Base-by-base conservation (phyloP, 1,284 basidiomycete genomes). In the Naganishia sp. region DNA sequence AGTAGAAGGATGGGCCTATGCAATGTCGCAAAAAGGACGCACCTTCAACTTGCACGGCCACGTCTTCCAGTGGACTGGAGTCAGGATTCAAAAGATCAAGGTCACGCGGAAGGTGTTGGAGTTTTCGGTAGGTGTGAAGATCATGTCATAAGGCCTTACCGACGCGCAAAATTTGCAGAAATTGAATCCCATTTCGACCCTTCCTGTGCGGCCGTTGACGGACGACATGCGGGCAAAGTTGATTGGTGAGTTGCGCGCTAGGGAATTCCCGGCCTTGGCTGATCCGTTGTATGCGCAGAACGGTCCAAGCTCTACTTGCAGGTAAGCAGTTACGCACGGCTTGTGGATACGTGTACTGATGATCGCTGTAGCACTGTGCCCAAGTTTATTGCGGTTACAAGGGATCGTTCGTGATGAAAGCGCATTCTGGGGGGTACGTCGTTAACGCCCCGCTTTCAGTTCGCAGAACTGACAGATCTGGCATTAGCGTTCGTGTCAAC, bases 361-460 rank as follows among this genome's bases (percentile, higher is more conserved):
- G 23, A 1, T 11, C n/a, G 9, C 15, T 43, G 21, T 21, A 57
- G 55, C 55, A 57, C 21, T 57, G 55, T 17, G 25, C 25, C 21
- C 55, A 57, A 31, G 43, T 57, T 2, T 57, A 57, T 31, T 57
- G 55, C 42, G 25, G 55, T 5, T 57, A 57, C 43, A 57, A 57
- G 25, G 55, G 55, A 32, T 57, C 55, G 25, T 57, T 57, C 25
- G 55, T 57, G 25, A 57, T 57, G 55, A 57, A 57, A 32, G 55
- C 55, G 18, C 39, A 43, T 23, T 45, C 55, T 17, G 55, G 55
- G n/a, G 55, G 55, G 55, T 57, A 46, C 1, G 55, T 32, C 42
- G 11, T 18, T 7, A 6, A 3, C 4, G 13, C 21, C 39, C 17
- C 6, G n/a, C 35, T 21, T 11, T 21, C 6, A 23, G 18, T 21